A percentile compares a stretch with the other conserved stretches of the same genome.
phyloP scores from a whole-genome alignment of 2,329 filamentous ascomycete species.

The Cryphonectria japonica region DNA sequence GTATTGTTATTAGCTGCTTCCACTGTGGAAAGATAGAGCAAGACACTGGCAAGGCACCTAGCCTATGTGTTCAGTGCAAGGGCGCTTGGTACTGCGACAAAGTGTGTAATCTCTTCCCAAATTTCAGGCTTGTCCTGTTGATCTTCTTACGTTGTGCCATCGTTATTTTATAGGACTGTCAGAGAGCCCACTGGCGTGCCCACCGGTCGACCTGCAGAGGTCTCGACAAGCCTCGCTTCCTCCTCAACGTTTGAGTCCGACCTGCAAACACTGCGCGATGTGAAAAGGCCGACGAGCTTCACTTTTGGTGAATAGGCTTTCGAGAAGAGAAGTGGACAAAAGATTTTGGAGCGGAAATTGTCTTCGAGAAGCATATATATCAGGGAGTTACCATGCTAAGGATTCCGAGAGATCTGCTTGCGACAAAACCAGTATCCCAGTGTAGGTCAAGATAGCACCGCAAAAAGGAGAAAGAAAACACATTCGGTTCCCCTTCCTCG shows the following conservation, averaged over 20 bases:
- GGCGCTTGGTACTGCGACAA: constrained; percentile 31
- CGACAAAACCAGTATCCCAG: no score
- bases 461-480: no score
- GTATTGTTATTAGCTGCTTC: constrained; percentile 31
- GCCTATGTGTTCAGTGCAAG: constrained; percentile 29
- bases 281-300: neutral
- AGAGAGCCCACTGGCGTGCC: constrained; percentile 27
- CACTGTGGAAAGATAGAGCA: constrained; percentile 31
- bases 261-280: neutral
- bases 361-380: no score
- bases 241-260: constrained; percentile 18
- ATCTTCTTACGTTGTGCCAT: neutral
- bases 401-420: no score
- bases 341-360: neutral
- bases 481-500: no score
- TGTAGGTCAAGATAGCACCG: no score
- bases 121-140: neutral
- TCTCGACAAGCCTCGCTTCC: neutral
- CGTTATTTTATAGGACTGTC: constrained; percentile 24
- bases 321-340: neutral
- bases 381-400: no score
- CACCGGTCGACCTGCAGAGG: constrained; percentile 26
- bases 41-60: constrained; percentile 25
- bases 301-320: neutral
- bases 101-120: constrained; percentile 17